Evolutionary conservation across 495 filamentous ascomycete species (phyloP).

Genomic region (Astrocystis sublimbata): DNA sequence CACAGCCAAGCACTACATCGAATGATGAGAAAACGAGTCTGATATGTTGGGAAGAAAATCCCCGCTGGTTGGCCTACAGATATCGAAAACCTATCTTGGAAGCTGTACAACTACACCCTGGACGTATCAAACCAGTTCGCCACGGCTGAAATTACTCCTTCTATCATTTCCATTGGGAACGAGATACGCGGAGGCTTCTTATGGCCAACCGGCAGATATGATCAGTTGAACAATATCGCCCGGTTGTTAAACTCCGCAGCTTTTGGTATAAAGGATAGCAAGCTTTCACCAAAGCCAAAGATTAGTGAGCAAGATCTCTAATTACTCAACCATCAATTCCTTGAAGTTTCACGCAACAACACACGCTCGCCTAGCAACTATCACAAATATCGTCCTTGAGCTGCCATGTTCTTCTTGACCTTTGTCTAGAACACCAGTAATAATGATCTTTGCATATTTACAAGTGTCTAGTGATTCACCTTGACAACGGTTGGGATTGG

Average conservation of each 20-base stretch:
- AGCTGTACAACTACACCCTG: constrained; percentile 67
- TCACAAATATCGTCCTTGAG: too few relatives aligned
- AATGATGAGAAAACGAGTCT: neutral
- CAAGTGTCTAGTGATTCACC: constrained; percentile 55
- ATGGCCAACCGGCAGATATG: constrained; percentile 62
- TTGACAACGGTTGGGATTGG: constrained; percentile 73
- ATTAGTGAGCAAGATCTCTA: constrained; percentile 38
- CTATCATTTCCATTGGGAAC: constrained; percentile 69
- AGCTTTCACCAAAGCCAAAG: constrained; percentile 54
- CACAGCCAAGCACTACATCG: neutral
- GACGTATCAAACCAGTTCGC: constrained; percentile 62
- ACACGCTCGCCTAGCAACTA: too few relatives aligned
- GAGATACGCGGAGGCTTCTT: constrained; percentile 66
- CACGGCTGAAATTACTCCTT: constrained; percentile 52
- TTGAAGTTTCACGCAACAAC: too few relatives aligned
- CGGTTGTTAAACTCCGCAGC: constrained; percentile 62
- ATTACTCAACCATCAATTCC: neutral
- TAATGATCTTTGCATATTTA: constrained; percentile 18
- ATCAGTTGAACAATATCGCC: constrained; percentile 53
- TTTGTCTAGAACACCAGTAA: neutral
- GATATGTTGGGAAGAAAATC: constrained; percentile 38
- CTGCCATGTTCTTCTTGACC: neutral
- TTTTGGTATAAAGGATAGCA: constrained; percentile 62
- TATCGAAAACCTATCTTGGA: constrained; percentile 58
- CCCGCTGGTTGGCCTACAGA: constrained; percentile 63